Evolutionary conservation across 148 eudicot species (phyloP).

Genomic region (Dianthus caryophyllus): DNA sequence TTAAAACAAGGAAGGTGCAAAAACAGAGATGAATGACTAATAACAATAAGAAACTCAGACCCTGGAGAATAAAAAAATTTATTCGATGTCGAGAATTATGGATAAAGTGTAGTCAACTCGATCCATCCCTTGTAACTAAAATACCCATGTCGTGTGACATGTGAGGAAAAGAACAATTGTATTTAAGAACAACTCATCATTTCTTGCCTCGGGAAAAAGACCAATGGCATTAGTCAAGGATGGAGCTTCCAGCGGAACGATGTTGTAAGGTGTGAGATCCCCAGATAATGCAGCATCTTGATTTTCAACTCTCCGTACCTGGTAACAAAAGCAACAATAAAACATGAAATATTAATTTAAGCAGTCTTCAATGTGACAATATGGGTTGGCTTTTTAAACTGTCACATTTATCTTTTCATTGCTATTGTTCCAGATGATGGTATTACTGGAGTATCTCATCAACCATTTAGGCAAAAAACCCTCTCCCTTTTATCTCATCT

Average conservation of each 20-base stretch:
- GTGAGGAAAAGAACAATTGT: neutral
- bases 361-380: no score
- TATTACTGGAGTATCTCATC: no score
- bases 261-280: slow-evolving; percentile 81
- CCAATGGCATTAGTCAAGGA: slow-evolving; percentile 71
- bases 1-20: neutral
- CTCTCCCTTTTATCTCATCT: no score
- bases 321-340: slow-evolving; percentile 19
- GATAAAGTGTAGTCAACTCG: neutral
- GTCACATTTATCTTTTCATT: no score
- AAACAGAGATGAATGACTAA: neutral
- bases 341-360: neutral
- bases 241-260: slow-evolving; percentile 76
- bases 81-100: neutral
- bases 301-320: slow-evolving; percentile 71
- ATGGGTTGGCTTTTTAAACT: no score
- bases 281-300: slow-evolving; percentile 66
- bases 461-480: no score
- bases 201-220: slow-evolving; percentile 70
- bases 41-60: neutral
- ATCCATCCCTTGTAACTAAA: no score
- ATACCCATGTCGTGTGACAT: no score
- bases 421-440: no score
- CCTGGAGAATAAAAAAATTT: neutral
- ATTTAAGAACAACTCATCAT: neutral